Evolutionary conservation across 768 basidiomycete species (phyloP).

Genomic region (Pseudohyphozyma bogoriensis): DNA sequence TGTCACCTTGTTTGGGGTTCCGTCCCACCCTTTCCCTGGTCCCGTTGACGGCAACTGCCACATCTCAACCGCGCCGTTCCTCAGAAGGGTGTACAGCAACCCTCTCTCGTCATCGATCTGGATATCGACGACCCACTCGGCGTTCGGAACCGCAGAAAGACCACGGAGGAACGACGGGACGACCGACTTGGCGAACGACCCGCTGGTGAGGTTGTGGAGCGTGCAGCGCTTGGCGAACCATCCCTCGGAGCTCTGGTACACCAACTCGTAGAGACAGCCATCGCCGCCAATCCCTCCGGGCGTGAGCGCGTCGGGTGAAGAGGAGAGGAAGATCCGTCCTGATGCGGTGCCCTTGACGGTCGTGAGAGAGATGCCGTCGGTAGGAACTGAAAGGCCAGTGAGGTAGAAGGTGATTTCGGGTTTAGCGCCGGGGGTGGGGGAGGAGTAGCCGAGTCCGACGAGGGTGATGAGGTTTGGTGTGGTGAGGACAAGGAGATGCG

Average conservation of each 20-base stretch:
- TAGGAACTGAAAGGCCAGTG: conserved; percentile 68
- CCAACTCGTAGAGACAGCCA: conserved; percentile 80
- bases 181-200: conserved; percentile 50
- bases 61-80: conserved; percentile 35
- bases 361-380: conserved; percentile 69
- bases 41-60: conserved; percentile 16
- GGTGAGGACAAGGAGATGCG: conserved; percentile 76
- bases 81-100: conserved; percentile 36
- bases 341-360: conserved; percentile 66
- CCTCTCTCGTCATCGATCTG: conserved; percentile 34
- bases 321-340: conserved; percentile 82
- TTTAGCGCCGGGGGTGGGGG: conserved; percentile 41
- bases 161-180: conserved; percentile 22
- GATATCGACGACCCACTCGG: conserved; percentile 34
- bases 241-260: conserved; percentile 78
- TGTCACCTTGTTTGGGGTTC: conserved; percentile 18
- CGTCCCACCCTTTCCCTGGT: conserved; percentile 17
- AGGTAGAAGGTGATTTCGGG: conserved; percentile 80
- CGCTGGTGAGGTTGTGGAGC: conserved; percentile 54
- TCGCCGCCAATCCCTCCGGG: conserved; percentile 54
- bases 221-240: conserved; percentile 85
- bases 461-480: conserved; percentile 74
- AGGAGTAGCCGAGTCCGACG: conserved; percentile 53
- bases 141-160: conserved; percentile 12
- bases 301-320: conserved; percentile 16